Evolutionary conservation across 208 protist genomes (phyloP).

Genomic region (Novymonas esmeraldas): DNA sequence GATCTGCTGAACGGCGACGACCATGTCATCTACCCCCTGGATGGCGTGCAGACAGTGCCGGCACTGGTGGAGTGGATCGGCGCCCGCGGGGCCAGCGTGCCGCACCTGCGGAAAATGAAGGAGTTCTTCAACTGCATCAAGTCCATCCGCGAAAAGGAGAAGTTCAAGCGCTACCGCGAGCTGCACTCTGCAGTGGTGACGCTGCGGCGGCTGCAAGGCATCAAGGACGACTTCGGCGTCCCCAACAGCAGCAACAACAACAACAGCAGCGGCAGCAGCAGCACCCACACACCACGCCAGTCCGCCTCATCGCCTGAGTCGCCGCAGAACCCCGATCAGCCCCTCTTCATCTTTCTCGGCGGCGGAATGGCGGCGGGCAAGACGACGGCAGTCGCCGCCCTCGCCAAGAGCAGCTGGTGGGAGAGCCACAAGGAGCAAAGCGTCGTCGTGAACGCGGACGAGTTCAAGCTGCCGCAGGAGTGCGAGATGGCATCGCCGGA

Average conservation of each 20-base stretch:
- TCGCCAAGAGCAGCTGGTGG: slow-evolving; percentile 81
- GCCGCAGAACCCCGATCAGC: slow-evolving; percentile 34
- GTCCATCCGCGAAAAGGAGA: slow-evolving; percentile 49
- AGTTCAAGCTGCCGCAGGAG: slow-evolving; percentile 70
- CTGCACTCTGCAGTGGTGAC: slow-evolving; percentile 64
- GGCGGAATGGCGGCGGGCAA: slow-evolving; percentile 92
- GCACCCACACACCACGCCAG: not conserved
- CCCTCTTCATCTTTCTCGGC: slow-evolving; percentile 88
- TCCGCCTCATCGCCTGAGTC: not conserved
- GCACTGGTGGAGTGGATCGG: slow-evolving; percentile 70
- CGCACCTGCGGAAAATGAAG: slow-evolving; percentile 36
- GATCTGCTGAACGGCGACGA: slow-evolving; percentile 17
- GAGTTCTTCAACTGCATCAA: slow-evolving; percentile 56
- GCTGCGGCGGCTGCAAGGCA: slow-evolving; percentile 61
- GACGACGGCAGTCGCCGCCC: slow-evolving; percentile 74
- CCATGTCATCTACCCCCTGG: slow-evolving; percentile 43
- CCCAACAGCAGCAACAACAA: not conserved
- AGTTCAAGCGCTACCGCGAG: slow-evolving; percentile 56
- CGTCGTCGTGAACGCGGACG: slow-evolving; percentile 84
- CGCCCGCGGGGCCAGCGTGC: slow-evolving; percentile 37
- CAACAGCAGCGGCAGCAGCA: not conserved
- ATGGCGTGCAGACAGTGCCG: slow-evolving; percentile 40
- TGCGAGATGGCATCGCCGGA: slow-evolving; percentile 29
- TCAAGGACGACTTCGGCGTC: slow-evolving; percentile 5
- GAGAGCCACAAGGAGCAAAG: slow-evolving; percentile 67